Evolutionary conservation across 371 early-diverging fungal genomes (phyloP).

Genomic region (Syncephalastrum contaminatum): DNA sequence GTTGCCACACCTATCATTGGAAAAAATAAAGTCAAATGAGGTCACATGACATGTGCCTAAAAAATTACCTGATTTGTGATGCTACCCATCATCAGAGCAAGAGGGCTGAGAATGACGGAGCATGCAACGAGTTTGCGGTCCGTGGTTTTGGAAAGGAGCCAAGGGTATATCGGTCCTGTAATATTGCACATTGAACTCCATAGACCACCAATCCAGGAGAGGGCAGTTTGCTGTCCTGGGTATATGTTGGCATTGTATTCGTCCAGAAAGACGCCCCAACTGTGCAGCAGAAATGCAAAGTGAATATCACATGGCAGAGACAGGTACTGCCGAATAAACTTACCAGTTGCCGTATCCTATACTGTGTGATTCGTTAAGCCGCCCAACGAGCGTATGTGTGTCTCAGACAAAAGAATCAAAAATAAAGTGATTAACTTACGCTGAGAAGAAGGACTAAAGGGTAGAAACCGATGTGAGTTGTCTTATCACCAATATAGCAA

Average conservation of each 20-base stretch:
- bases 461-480: neutral
- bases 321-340: no score
- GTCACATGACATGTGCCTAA: neutral
- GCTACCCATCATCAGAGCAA: constrained; percentile 62
- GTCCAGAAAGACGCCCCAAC: constrained; percentile 34
- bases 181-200: constrained; percentile 37
- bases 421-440: neutral
- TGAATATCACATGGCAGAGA: no score
- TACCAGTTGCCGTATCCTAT: no score
- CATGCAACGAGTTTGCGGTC: constrained; percentile 19
- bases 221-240: constrained; percentile 28
- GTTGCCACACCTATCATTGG: constrained; percentile 19
- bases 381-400: neutral
- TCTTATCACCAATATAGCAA: neutral
- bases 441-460: constrained; percentile 1
- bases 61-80: constrained; percentile 48
- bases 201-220: constrained; percentile 45
- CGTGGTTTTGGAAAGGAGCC: constrained; percentile 28
- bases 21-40: neutral
- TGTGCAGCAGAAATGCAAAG: neutral
- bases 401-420: neutral
- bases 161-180: constrained; percentile 36
- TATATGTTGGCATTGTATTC: constrained; percentile 38
- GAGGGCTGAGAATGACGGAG: constrained; percentile 33
- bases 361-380: no score